Evolutionary conservation across 1,284 basidiomycete species (phyloP), one percentile per base, ranked within the genome.

Genomic region (Taiwanofungus camphoratus): DNA sequence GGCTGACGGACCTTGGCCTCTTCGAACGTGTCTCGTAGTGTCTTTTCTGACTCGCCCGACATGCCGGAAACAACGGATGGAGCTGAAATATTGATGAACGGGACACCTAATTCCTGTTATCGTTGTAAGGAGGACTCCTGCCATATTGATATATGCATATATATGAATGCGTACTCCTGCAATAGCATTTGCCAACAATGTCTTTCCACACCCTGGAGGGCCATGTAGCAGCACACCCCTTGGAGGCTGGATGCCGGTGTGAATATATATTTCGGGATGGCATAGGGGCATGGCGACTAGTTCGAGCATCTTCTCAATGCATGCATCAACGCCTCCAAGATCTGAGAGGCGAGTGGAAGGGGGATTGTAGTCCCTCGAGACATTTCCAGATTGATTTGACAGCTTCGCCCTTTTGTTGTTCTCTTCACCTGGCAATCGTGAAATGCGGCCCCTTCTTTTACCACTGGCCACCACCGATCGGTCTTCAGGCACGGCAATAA

Each of bases 1-100:
- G 13, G 5, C 41, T 6, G 26, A 41, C 72, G 13, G 27, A 87
- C 89, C 66, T 91, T 93, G 5, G 92, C 93, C 63, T 96, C 92
- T 32, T 97, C 95, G 59, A 99, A 99, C 0, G 92, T 94, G 57
- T 98, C 95, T 35, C 95, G 72, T 13, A 99, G 68, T 0, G 92
- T 93, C 68, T 95, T 96, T 63, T 99, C 95, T 0, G 89, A 93
- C 67, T 99, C 95, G 45, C 95, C 95, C 1, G 92, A 96, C 86
- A 98, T 97, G 1, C 95, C 95, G 0, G 89, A 93, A 1, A 99
- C 93, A 49, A 99, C 88, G 0, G 87, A 90, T 0, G 95, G 95
- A 0, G 95, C 94, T 4, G 92, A 94, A 44, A 99, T 82, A 41
- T 74, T 89, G 51, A 99, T 91, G 60, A 98, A 97, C 0, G 94